Conservation (phyloP, 192 early-diverging fungal genomes). For the Gonapodya prolifera region DNA sequence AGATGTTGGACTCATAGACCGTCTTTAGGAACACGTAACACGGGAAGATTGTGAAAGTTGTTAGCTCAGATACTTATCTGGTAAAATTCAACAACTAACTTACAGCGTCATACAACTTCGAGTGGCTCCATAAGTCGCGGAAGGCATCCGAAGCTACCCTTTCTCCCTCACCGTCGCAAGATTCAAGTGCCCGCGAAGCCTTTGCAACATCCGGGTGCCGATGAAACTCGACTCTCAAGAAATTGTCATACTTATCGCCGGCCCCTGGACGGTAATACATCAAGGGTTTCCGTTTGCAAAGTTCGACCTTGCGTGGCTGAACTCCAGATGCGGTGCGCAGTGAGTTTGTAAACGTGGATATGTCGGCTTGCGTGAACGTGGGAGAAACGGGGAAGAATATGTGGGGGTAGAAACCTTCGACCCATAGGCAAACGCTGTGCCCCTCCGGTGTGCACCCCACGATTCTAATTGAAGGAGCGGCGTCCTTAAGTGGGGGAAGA, state of each 20-base stretch:
- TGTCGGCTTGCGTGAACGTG: neutral
- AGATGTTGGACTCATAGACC: constrained; percentile 2
- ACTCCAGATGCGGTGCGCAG: neutral
- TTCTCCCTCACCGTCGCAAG: neutral
- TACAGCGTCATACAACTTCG: neutral
- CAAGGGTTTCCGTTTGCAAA: neutral
- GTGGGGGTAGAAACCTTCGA: neutral
- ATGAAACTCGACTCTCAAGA: neutral
- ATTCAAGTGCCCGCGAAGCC: neutral
- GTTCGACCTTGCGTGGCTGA: neutral
- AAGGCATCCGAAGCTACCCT: neutral
- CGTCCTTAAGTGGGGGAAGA: neutral
- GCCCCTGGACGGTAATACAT: constrained; percentile 2
- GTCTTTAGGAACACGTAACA: neutral
- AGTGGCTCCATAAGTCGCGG: neutral
- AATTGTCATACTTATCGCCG: neutral
- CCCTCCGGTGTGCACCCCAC: neutral
- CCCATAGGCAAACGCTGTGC: neutral
- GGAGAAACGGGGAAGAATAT: neutral
- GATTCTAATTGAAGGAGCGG: neutral
- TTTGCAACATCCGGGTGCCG: neutral
- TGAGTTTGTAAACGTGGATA: neutral
- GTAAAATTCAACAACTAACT: neutral
- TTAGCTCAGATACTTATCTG: no score
- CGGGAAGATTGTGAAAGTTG: neutral